Percentiles rank a stretch among this genome's conserved stretches.
Conservation (phyloP, 2,329 filamentous ascomycete species). For the Sporothrix inflata region DNA sequence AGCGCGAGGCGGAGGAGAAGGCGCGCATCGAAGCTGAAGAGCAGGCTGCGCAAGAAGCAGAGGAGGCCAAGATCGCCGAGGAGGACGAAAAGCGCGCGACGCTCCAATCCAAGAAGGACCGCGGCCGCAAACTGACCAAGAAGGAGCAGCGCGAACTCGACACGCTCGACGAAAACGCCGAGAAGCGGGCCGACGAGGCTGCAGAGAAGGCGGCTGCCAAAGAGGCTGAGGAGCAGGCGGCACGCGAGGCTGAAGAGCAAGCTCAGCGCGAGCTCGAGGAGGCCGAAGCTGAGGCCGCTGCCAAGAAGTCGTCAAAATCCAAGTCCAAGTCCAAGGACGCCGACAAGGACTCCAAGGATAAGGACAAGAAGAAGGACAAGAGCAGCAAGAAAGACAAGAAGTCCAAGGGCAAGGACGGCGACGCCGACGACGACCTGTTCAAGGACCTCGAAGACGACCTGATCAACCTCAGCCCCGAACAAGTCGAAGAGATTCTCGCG, state of each 20-base stretch:
- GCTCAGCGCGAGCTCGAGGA: conserved; percentile 42
- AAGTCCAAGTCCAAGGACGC: conserved; percentile 46
- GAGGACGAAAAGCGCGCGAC: conserved; percentile 44
- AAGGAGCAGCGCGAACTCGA: conserved; percentile 42
- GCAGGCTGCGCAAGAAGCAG: conserved; percentile 39
- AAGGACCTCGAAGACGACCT: conserved; percentile 37
- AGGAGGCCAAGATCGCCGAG: conserved; percentile 45
- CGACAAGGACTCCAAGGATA: conserved; percentile 31
- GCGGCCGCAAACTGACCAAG: conserved; percentile 38
- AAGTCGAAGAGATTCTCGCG: conserved; percentile 49
- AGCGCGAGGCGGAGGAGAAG: conserved; percentile 47
- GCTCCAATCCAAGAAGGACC: conserved; percentile 39
- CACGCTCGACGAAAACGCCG: conserved; percentile 42
- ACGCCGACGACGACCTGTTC: conserved; percentile 41
- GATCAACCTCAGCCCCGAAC: conserved; percentile 47
- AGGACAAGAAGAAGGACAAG: conserved; percentile 34
- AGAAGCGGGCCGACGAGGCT: conserved; percentile 40
- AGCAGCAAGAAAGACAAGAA: conserved; percentile 35
- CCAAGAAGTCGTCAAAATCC: conserved; percentile 35
- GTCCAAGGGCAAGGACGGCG: conserved; percentile 37
- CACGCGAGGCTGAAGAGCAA: conserved; percentile 40
- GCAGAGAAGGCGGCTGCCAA: conserved; percentile 37
- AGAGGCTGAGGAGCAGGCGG: conserved; percentile 46
- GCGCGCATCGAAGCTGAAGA: conserved; percentile 35
- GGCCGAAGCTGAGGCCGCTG: conserved; percentile 41